A percentile compares a stretch with the other conserved stretches of the same genome.
phyloP scores from a whole-genome alignment of 2,329 filamentous ascomycete species.

The Aspergillus awamori region DNA sequence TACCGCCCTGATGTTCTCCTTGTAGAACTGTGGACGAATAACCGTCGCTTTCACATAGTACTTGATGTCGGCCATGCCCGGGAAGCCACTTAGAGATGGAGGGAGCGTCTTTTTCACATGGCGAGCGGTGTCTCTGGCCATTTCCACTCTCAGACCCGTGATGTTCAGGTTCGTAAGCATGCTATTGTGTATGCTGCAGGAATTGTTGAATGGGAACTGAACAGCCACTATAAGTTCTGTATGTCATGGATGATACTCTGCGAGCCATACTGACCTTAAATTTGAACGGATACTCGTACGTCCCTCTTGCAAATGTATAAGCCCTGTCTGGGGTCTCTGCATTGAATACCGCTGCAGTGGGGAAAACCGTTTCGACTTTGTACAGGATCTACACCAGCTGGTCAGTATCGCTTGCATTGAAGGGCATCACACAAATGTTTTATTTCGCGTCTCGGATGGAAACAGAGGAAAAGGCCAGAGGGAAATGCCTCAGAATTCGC shows the following conservation, averaged over 20 bases:
- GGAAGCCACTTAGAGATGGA: constrained; percentile 84
- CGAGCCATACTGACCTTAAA: constrained; percentile 46
- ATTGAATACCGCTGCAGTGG: constrained; percentile 46
- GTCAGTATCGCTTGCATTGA: not conserved
- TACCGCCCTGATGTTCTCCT: constrained; percentile 76
- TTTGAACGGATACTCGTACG: constrained; percentile 53
- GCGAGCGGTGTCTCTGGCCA: constrained; percentile 47
- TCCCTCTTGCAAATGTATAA: constrained; percentile 50
- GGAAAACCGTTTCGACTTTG: constrained; percentile 51
- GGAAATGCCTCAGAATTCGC: constrained; percentile 14
- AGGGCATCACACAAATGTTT: not conserved
- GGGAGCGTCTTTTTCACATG: constrained; percentile 88
- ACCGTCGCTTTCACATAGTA: constrained; percentile 98
- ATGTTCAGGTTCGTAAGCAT: constrained; percentile 52
- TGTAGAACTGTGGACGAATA: constrained; percentile 82
- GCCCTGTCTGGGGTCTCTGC: constrained; percentile 36
- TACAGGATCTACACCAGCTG: constrained; percentile 44
- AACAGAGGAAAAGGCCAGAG: not conserved
- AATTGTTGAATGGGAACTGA: constrained; percentile 55
- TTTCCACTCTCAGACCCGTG: constrained; percentile 48
- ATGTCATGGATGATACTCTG: not conserved
- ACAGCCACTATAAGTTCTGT: not conserved
- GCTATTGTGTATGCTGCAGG: constrained; percentile 49
- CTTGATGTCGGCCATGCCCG: constrained; percentile 82
- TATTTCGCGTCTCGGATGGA: not conserved